phyloP scores from a whole-genome alignment of 208 protist genomes.

The Trypanosoma lewisi region DNA sequence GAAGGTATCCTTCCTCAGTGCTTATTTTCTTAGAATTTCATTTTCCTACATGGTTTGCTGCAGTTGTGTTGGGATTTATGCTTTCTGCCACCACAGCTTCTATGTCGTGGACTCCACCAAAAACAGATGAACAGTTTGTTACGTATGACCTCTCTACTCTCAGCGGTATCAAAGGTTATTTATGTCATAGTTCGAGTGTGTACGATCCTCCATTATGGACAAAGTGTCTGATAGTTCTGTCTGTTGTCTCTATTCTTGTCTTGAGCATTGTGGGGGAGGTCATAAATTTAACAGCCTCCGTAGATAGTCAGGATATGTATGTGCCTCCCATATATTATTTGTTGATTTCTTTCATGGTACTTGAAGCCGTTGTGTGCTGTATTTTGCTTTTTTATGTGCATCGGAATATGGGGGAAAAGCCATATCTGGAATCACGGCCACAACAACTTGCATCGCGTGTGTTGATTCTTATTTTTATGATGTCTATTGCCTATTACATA shows the following conservation, averaged over 20 bases:
- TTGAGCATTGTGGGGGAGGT: conserved; percentile 45
- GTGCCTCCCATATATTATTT: conserved; percentile 27
- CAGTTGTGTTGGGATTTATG: conserved; percentile 72
- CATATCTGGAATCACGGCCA: conserved; percentile 79
- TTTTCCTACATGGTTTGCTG: conserved; percentile 74
- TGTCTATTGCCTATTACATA: conserved; percentile 48
- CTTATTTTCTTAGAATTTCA: conserved; percentile 79
- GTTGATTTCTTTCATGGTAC: conserved; percentile 39
- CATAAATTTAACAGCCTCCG: conserved; percentile 17
- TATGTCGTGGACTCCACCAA: conserved; percentile 44
- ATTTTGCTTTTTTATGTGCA: conserved; percentile 57
- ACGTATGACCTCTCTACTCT: conserved; percentile 15
- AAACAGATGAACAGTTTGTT: not conserved
- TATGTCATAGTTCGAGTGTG: conserved; percentile 42
- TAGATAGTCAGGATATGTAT: conserved; percentile 6
- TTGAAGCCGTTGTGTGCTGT: conserved; percentile 52
- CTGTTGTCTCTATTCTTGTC: conserved; percentile 44
- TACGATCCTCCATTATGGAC: conserved; percentile 82
- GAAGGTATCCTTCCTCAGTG: conserved; percentile 33
- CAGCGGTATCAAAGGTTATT: conserved; percentile 12
- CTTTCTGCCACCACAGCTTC: conserved; percentile 83
- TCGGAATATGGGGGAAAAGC: conserved; percentile 67
- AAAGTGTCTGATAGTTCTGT: conserved; percentile 48
- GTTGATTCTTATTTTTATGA: conserved; percentile 71
- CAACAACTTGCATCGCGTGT: conserved; percentile 85